Evolutionary conservation across 495 filamentous ascomycete genomes (phyloP).

Genomic region (Chaetomidium leptoderma): DNA sequence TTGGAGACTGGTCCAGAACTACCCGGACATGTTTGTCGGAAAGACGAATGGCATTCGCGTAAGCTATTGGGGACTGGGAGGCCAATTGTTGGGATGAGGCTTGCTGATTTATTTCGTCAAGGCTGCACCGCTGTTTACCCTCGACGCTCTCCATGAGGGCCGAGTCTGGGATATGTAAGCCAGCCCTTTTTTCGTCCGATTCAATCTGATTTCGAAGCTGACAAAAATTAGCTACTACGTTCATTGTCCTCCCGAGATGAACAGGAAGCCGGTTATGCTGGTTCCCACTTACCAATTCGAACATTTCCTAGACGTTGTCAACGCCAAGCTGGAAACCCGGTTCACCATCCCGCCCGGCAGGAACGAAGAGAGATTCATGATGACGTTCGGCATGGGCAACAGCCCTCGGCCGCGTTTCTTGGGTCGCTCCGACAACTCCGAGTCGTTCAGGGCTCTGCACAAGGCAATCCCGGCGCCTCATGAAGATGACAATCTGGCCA

Average conservation of each 20-base stretch:
- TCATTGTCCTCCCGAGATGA: slow-evolving; percentile 43
- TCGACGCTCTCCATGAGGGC: slow-evolving; percentile 49
- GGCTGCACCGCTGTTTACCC: slow-evolving; percentile 51
- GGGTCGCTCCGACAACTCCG: slow-evolving; percentile 46
- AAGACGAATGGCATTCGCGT: slow-evolving; percentile 43
- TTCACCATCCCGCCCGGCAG: slow-evolving; percentile 50
- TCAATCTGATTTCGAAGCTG: background rate
- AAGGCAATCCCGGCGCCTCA: slow-evolving; percentile 25
- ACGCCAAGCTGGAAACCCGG: slow-evolving; percentile 42
- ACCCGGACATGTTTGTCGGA: slow-evolving; percentile 56
- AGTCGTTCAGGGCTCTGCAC: slow-evolving; percentile 33
- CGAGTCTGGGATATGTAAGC: slow-evolving; percentile 74
- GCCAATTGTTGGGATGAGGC: too few relatives aligned
- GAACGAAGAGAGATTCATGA: slow-evolving; percentile 46
- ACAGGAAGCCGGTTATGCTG: slow-evolving; percentile 54
- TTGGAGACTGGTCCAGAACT: slow-evolving; percentile 54
- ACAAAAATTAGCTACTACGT: slow-evolving; percentile 59
- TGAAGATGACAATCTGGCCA: slow-evolving; percentile 21
- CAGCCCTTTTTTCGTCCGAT: too few relatives aligned
- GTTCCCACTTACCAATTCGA: slow-evolving; percentile 60
- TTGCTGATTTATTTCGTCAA: slow-evolving; percentile 35
- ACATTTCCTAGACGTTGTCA: slow-evolving; percentile 56
- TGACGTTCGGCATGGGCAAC: slow-evolving; percentile 53
- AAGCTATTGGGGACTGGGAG: slow-evolving; percentile 18
- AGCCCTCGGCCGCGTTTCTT: slow-evolving; percentile 61